A percentile compares a stretch with the other conserved stretches of the same genome.
These are phyloP conservation scores for Wickerhamiella sorbophila DNA, from an alignment of 805 yeast species.

Conservation along the genomic window DNA sequence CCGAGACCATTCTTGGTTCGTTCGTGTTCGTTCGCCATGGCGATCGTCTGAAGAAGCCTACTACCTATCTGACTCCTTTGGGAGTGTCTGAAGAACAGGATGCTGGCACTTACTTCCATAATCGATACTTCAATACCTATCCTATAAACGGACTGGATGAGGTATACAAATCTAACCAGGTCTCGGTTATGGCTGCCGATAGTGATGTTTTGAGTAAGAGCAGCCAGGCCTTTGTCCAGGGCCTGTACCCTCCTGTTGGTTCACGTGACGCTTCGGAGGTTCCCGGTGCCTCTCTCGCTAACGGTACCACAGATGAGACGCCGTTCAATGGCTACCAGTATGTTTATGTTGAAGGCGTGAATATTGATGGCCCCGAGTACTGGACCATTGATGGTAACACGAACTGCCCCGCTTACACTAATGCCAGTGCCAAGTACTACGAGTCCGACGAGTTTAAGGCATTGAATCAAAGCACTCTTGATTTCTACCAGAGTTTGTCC, in stretches of 20 bases:
- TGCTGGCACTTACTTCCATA: constrained; percentile 30
- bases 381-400: constrained; percentile 33
- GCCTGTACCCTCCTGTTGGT: constrained; percentile 33
- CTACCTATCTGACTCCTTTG: constrained; percentile 30
- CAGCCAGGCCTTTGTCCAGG: constrained; percentile 34
- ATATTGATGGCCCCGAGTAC: constrained; percentile 25
- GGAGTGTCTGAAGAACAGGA: constrained; percentile 29
- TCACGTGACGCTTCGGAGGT: constrained; percentile 17
- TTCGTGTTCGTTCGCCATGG: constrained; percentile 37
- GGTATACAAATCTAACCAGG: constrained; percentile 27
- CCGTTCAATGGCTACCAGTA: constrained; percentile 36
- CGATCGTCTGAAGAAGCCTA: constrained; percentile 36
- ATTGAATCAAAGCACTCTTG: constrained; percentile 26
- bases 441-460: constrained; percentile 23
- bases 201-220: constrained; percentile 29
- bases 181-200: constrained; percentile 28
- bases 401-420: constrained; percentile 29
- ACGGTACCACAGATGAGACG: constrained; percentile 27
- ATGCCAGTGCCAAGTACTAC: constrained; percentile 24
- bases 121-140: constrained; percentile 29
- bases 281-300: constrained; percentile 24
- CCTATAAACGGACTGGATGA: constrained; percentile 16
- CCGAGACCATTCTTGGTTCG: constrained; percentile 26
- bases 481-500: constrained; percentile 28
- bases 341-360: constrained; percentile 29